Evolutionary conservation across 208 protist genomes (phyloP).

Genomic region (Wallacemonas sp.): DNA sequence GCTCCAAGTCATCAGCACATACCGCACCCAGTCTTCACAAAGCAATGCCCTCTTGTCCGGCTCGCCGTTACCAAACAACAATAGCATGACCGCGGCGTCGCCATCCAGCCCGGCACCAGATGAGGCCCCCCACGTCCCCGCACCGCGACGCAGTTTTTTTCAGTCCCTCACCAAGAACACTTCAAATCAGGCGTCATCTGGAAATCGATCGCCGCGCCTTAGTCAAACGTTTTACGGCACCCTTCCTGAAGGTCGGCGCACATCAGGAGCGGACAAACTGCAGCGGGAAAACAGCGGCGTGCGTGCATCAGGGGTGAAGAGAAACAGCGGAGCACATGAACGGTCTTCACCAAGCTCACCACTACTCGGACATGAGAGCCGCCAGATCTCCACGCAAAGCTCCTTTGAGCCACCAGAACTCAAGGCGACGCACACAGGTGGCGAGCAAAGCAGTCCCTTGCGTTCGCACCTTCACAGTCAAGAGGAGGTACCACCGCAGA

Average conservation of each 20-base stretch:
- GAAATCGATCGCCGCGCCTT: background rate
- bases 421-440: conserved; percentile 15
- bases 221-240: conserved; percentile 13
- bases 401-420: conserved; percentile 22
- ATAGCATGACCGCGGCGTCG: background rate
- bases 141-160: conserved; percentile 11
- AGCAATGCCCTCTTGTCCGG: background rate
- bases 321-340: background rate
- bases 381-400: conserved; percentile 14
- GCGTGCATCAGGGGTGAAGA: background rate
- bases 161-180: conserved; percentile 8
- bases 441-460: background rate
- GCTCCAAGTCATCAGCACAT: conserved; percentile 69
- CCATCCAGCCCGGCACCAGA: conserved; percentile 1
- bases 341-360: conserved; percentile 9
- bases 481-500: background rate
- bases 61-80: background rate
- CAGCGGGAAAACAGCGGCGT: background rate
- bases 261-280: background rate
- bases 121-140: background rate
- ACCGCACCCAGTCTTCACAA: conserved; percentile 12
- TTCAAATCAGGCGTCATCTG: background rate
- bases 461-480: background rate
- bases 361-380: background rate
- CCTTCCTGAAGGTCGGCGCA: background rate